Base-by-base conservation (phyloP, 169 alveolate genomes). In the Plasmodium inui region DNA sequence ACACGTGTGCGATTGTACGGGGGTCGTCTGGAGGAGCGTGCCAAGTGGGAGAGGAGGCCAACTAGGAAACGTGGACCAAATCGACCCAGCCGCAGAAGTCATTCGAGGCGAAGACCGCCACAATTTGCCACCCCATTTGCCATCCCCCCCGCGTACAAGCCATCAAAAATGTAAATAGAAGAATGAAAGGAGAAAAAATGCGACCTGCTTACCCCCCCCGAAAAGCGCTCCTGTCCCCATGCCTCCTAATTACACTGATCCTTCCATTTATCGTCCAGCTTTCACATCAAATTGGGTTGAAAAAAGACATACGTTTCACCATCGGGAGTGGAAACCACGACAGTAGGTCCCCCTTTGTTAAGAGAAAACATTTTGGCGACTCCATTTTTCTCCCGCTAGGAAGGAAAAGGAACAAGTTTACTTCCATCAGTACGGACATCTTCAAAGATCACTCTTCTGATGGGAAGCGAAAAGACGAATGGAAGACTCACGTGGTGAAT, bases 161-260 rank as follows among this genome's bases (percentile, higher is more conserved):
- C 30, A 26, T 14, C 74, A 61, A 61, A 61, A 44, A 97, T 97
- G 84, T 98, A 97, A 46, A 96, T 97, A 82, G 98, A 97, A 22
- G 99, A 99, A 30, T 98, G 99, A 3, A 98, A 98, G 96, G 97
- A 99, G 89, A 99, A 99, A 26, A 98, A 98, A 91, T 93, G 97
- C 10, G 95, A 98, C 82, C 99, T 98, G 82, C 97, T 98, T 22
- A 41, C 32, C 76, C 76, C 76, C 55, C 39, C 37, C 78, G 46
- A 44, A 72, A 39, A 72, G 92, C 53, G 55, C 72, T 22, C 78
- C 19, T 84, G 57, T 14, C 82, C 46, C 14, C 44, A 10, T 84
- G 19, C 46, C 53, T n/a, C 34, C 17, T 84, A 53, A 28, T 84
- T 26, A 32, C 53, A n/a, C 37, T 67, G n/a, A 26, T 28, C 30